Evolutionary conservation across 352 stramenopile species (phyloP).

Genomic region (Globisporangium barbulae): DNA sequence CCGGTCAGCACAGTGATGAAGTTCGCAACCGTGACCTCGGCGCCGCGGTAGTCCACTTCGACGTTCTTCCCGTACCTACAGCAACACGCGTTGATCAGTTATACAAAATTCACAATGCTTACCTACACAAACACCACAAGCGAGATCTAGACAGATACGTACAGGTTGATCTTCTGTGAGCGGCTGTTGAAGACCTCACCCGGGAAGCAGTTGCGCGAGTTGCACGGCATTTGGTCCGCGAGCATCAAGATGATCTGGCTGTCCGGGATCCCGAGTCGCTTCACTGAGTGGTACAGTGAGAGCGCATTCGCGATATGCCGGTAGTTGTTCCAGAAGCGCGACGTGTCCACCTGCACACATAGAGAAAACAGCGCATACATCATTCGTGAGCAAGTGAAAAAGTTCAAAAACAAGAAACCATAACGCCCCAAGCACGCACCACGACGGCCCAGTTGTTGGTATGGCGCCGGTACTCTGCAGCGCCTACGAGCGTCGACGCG

Average conservation of each 20-base stretch:
- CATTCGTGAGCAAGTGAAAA: neutral
- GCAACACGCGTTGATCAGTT: neutral
- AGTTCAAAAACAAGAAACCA: neutral
- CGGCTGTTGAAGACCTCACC: slow-evolving; percentile 90
- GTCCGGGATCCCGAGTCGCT: slow-evolving; percentile 91
- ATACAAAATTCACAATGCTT: neutral
- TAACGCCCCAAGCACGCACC: slow-evolving; percentile 25
- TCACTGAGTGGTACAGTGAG: slow-evolving; percentile 93
- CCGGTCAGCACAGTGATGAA: slow-evolving; percentile 95
- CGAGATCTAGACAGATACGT: neutral
- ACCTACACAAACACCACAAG: slow-evolving; percentile 2
- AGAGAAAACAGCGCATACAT: neutral
- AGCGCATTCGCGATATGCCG: slow-evolving; percentile 94
- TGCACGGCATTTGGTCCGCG: slow-evolving; percentile 95
- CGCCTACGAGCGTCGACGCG: slow-evolving; percentile 4
- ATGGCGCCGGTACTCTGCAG: slow-evolving; percentile 57
- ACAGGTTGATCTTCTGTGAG: slow-evolving; percentile 88
- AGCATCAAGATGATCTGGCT: slow-evolving; percentile 96
- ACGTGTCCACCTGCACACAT: slow-evolving; percentile 83
- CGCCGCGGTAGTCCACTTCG: slow-evolving; percentile 93
- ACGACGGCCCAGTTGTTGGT: slow-evolving; percentile 89
- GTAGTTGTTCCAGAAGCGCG: slow-evolving; percentile 98
- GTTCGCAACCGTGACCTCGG: slow-evolving; percentile 96
- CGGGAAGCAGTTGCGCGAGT: slow-evolving; percentile 88
- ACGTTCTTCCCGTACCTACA: slow-evolving; percentile 86